Base-by-base conservation (phyloP, 495 filamentous ascomycete genomes). In the Aspergillus asperescens region DNA sequence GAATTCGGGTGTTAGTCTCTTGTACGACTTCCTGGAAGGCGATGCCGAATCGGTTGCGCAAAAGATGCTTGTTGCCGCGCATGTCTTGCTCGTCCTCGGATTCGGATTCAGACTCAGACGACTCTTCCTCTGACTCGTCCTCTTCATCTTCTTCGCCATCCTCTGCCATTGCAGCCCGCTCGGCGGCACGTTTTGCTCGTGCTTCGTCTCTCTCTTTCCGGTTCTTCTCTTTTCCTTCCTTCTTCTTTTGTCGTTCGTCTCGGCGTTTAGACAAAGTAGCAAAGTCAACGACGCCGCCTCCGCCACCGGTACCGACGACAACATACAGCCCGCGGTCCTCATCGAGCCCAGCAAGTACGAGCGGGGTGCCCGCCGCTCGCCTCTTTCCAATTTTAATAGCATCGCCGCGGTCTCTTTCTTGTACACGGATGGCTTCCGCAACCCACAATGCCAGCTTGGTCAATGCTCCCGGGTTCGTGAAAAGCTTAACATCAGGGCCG, bases 1-100 rank as follows among this genome's bases (percentile, higher is more conserved):
- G 75, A 16, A 97, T 89, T 13, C 90, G 75, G 4, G 91, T 88
- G 54, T 84, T 90, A 32, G 92, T 98, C 73, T 95, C 90, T 48
- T 83, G 81, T 18, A 95, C 87, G 7, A 97, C 94, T 62, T 95
- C 91, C 63, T 96, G 90, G 70, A 97, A 98, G 8, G 94, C 93
- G 63, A 85, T 88, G 10, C 92, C 94, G 59, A 98, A 98, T 40
- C 83, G 81, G 67, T 97, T 97, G 46, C 84, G 70, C 7, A 89
- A 83, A 37, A 85, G 83, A 19, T 86, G 83, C 46, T 79, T 79
- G 34, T 81, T 77, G 27, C 72, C 70, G 7, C 55, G 60, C 12
- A 65, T 68, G 34, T 81, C 80, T 34, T 81, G 76, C 16, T 85
- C 85, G 7, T 87, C 84, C 1, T 77, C 77, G 4, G 77, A 79